A percentile compares a stretch with the other conserved stretches of the same genome.
phyloP scores from a whole-genome alignment of 2,329 filamentous ascomycete species.

The Podosphaera fusca region DNA sequence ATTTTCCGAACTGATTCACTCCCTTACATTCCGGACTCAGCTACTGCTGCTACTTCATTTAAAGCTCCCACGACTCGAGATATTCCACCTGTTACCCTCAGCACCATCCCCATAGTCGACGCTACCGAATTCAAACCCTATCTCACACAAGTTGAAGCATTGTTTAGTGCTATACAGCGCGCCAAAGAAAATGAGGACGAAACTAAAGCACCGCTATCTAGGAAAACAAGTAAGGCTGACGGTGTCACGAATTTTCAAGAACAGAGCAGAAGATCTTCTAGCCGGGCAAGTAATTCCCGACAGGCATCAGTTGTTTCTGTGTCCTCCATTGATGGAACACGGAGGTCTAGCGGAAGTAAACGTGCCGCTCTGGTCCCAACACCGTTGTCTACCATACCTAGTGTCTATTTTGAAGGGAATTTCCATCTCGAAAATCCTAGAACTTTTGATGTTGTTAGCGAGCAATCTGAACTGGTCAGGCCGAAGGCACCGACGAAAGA shows the following conservation, averaged over 20 bases:
- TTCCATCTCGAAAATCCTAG: conserved; percentile 91
- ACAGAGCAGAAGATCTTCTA: conserved; percentile 7
- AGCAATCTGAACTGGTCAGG: conserved; percentile 78
- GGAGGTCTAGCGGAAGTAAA: conserved; percentile 28
- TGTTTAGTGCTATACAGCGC: conserved; percentile 76
- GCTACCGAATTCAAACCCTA: conserved; percentile 63
- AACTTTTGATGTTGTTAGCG: conserved; percentile 90
- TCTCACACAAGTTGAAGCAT: conserved; percentile 56
- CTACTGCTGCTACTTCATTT: conserved; percentile 45
- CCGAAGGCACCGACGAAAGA: conserved; percentile 35
- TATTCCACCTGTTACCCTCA: conserved; percentile 79
- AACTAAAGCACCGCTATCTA: conserved; percentile 17
- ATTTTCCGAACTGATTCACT: conserved; percentile 74
- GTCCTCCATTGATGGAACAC: conserved; percentile 15
- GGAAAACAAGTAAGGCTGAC: conserved; percentile 18
- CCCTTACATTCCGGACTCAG: conserved; percentile 41
- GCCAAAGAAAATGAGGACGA: conserved; percentile 59
- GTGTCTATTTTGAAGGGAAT: conserved; percentile 81
- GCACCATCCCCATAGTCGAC: conserved; percentile 68
- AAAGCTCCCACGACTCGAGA: conserved; percentile 69
- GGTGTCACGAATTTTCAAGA: conserved; percentile 19
- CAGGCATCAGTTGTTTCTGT: conserved; percentile 21
- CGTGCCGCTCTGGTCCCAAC: conserved; percentile 50
- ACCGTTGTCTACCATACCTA: conserved; percentile 62
- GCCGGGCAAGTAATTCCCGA: conserved; percentile 14